Evolutionary conservation across 2,329 filamentous ascomycete genomes (phyloP).

Genomic region (Xenosphaeropsis pyriputrescens): DNA sequence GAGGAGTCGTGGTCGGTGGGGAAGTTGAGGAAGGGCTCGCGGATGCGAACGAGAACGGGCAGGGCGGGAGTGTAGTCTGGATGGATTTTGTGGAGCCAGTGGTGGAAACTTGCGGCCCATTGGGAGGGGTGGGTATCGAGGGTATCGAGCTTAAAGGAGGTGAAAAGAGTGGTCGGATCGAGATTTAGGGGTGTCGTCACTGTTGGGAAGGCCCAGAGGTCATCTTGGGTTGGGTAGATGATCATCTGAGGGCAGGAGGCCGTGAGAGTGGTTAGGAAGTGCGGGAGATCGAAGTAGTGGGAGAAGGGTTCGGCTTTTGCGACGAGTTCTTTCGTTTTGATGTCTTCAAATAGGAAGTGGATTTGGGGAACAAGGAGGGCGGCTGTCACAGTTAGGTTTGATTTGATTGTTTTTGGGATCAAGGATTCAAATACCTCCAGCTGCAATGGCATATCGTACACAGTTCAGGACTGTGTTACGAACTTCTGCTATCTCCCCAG

Average conservation of each 20-base stretch:
- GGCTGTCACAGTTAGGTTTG: constrained; percentile 13
- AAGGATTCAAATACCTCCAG: constrained; percentile 22
- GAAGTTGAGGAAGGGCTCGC: constrained; percentile 12
- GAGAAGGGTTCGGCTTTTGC: constrained; percentile 6
- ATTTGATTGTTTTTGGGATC: constrained; percentile 6
- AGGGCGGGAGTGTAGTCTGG: background rate
- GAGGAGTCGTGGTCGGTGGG: constrained; percentile 18
- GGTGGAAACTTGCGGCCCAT: constrained; percentile 6
- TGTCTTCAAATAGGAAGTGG: constrained; percentile 1
- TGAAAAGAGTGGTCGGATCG: constrained; percentile 1
- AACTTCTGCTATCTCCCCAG: constrained; percentile 27
- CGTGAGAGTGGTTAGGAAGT: constrained; percentile 5
- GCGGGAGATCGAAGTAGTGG: constrained; percentile 11
- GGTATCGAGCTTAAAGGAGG: background rate
- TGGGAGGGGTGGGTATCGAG: constrained; percentile 3
- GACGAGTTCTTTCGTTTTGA: constrained; percentile 2
- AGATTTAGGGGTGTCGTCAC: constrained; percentile 1
- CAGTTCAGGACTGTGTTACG: constrained; percentile 29
- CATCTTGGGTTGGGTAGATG: constrained; percentile 3
- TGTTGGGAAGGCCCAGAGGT: constrained; percentile 7
- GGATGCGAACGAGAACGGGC: constrained; percentile 5
- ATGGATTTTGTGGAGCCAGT: constrained; percentile 2
- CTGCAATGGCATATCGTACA: constrained; percentile 29
- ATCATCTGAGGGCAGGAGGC: constrained; percentile 2
- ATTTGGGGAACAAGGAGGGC: constrained; percentile 22